Evolutionary conservation across 2,329 filamentous ascomycete species (phyloP), one percentile per base, ranked within the genome.

Genomic region (Dichotomopilus funicola): DNA sequence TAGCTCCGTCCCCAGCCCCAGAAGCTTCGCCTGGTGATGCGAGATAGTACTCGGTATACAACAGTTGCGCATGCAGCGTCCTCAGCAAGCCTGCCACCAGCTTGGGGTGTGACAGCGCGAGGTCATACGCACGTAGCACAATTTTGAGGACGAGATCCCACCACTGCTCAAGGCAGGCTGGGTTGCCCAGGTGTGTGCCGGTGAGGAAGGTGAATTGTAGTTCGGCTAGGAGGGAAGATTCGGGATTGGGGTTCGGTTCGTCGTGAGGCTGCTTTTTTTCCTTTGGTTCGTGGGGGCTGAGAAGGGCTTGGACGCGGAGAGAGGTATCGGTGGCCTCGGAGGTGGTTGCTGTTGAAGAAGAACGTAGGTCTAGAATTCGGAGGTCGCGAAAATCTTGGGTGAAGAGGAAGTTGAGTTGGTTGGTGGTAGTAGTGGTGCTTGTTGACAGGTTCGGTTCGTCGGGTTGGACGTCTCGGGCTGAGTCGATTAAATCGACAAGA

Each of bases 81-180:
- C 72, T 71, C 10, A 85, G 67, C 36, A 85, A 70, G n/a, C 66
- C 64, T 2, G 68, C 67, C 9, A 73, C 73, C 36, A 85, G 73
- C 0, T 58, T 53, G 0, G 81, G 80, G 1, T 70, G 69, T 3
- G 65, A 62, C 27, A 69, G 56, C 0, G 73, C 68, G 1, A 85
- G 74, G 8, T 62, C 60, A 62, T 77, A 75, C 1, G 79, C 75
- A 33, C 75, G 75, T 47, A 85, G 73, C 9, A 82, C 62, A 37
- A 83, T 64, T 48, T 72, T 75, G 41, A 78, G 72, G 3, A 78
- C 66, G 58, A 82, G 73, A 62, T 82, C 74, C 72, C 76, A 80
- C 82, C 82, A 86, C 59, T 86, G 81, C 58, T 83, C 79, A 44
- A 83, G 71, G 61, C 82, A 85, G 7, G 79, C 73, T 43, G 78